phyloP scores from a whole-genome alignment of 1,284 basidiomycete genomes.

The Peniophora sp. region DNA sequence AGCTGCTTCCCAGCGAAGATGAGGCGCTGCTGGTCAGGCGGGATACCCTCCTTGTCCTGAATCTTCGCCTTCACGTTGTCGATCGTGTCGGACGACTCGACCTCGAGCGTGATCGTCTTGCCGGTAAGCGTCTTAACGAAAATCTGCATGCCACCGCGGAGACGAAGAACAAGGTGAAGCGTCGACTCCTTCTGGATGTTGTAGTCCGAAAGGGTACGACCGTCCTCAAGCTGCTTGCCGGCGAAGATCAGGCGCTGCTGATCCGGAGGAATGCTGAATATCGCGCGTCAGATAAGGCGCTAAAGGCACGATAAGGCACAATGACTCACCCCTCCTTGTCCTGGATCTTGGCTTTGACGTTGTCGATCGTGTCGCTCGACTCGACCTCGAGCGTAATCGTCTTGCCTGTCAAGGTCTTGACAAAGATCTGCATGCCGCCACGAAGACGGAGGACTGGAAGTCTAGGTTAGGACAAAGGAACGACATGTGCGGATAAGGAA shows the following conservation, averaged over 20 bases:
- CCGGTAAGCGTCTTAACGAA: constrained; percentile 98
- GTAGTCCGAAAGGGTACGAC: neutral
- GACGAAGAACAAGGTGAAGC: neutral
- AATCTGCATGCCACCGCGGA: constrained; percentile 68
- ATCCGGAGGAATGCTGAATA: neutral
- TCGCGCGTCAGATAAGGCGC: neutral
- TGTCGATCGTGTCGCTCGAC: constrained; percentile 95
- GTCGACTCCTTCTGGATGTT: neutral
- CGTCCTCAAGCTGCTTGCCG: neutral
- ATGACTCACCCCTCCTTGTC: constrained; percentile 85
- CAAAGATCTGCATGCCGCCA: constrained; percentile 84
- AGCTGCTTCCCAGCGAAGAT: constrained; percentile 99
- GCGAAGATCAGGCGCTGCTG: neutral
- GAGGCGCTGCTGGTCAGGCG: constrained; percentile 94
- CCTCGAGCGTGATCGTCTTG: constrained; percentile 98
- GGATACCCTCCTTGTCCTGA: constrained; percentile 93
- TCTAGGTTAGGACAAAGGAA: neutral
- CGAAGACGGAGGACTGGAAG: neutral
- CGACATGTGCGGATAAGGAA: neutral
- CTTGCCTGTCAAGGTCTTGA: constrained; percentile 98
- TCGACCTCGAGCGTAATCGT: constrained; percentile 98
- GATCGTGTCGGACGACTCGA: constrained; percentile 94
- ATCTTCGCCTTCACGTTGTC: constrained; percentile 98
- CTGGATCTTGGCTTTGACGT: constrained; percentile 95
- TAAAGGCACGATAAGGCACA: neutral